These are phyloP conservation scores for Xylariales sp. DNA, from an alignment of 2,329 filamentous ascomycete genomes.

Conservation along the genomic window DNA sequence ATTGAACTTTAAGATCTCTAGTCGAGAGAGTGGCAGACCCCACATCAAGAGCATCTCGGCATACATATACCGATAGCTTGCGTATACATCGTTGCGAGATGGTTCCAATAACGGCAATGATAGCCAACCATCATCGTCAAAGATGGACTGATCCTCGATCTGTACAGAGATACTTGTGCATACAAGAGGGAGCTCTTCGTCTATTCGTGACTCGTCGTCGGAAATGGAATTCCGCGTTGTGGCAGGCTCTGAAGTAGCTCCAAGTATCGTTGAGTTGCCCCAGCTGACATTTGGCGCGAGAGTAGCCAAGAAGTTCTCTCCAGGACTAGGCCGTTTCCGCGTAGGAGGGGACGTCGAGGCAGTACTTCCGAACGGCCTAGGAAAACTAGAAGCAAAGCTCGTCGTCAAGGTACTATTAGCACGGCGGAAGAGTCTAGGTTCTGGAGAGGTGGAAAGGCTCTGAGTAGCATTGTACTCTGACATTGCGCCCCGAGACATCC, in stretches of 20 bases:
- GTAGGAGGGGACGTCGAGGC: conserved; percentile 37
- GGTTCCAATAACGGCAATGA: conserved; percentile 53
- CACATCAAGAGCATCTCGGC: conserved; percentile 66
- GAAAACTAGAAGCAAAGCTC: conserved; percentile 51
- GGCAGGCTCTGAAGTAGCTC: conserved; percentile 37
- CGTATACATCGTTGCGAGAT: conserved; percentile 43
- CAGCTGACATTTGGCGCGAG: conserved; percentile 50
- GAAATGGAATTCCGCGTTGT: conserved; percentile 48
- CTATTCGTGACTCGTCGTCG: conserved; percentile 46
- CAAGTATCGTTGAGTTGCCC: conserved; percentile 41
- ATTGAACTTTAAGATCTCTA: conserved; percentile 68
- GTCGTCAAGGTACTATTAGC: conserved; percentile 52
- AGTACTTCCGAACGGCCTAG: conserved; percentile 37
- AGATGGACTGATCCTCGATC: conserved; percentile 58
- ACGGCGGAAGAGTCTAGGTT: conserved; percentile 47
- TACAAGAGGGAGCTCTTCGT: conserved; percentile 42
- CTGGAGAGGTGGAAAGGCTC: conserved; percentile 56
- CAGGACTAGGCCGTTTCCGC: conserved; percentile 55
- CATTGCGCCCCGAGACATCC: conserved; percentile 39
- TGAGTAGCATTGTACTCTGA: conserved; percentile 43
- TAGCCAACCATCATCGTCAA: conserved; percentile 66
- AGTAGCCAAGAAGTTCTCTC: conserved; percentile 54
- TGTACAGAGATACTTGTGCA: conserved; percentile 48
- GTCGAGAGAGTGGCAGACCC: conserved; percentile 55
- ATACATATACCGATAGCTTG: conserved; percentile 60